Evolutionary conservation across 306 rosid genomes (phyloP).

Genomic region (Trifolium repens): DNA sequence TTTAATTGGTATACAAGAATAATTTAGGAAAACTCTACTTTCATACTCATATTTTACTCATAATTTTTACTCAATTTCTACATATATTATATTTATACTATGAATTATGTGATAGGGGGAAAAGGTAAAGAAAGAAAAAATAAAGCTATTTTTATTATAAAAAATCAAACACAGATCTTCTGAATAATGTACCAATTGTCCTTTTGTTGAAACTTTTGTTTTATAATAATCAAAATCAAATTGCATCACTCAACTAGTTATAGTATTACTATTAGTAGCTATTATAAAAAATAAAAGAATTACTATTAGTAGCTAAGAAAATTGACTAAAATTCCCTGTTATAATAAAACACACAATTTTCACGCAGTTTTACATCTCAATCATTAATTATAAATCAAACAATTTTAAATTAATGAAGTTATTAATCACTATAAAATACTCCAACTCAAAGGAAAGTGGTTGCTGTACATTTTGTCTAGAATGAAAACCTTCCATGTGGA

Average conservation of each 20-base stretch:
- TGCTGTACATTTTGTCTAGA: slow-evolving; percentile 35
- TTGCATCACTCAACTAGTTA: slow-evolving; percentile 19
- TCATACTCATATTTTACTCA: too few relatives aligned
- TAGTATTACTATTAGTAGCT: neutral
- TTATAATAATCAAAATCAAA: slow-evolving; percentile 29
- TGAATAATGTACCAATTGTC: slow-evolving; percentile 16
- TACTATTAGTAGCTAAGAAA: neutral
- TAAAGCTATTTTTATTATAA: neutral
- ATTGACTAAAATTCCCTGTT: neutral
- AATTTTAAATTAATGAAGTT: too few relatives aligned
- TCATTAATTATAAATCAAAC: too few relatives aligned
- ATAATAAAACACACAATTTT: too few relatives aligned
- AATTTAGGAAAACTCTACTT: too few relatives aligned
- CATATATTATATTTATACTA: neutral
- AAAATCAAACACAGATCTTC: slow-evolving; percentile 15
- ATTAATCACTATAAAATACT: too few relatives aligned
- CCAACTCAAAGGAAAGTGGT: neutral
- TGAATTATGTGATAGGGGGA: neutral
- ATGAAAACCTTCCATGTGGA: slow-evolving; percentile 43
- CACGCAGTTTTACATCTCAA: too few relatives aligned
- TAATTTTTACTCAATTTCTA: too few relatives aligned
- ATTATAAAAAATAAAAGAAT: too few relatives aligned
- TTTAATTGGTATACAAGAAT: too few relatives aligned
- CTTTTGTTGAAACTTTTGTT: neutral
- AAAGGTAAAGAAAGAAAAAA: too few relatives aligned